Conservation (phyloP, 129 eudicot species). For the Pulicaria dysenterica region DNA sequence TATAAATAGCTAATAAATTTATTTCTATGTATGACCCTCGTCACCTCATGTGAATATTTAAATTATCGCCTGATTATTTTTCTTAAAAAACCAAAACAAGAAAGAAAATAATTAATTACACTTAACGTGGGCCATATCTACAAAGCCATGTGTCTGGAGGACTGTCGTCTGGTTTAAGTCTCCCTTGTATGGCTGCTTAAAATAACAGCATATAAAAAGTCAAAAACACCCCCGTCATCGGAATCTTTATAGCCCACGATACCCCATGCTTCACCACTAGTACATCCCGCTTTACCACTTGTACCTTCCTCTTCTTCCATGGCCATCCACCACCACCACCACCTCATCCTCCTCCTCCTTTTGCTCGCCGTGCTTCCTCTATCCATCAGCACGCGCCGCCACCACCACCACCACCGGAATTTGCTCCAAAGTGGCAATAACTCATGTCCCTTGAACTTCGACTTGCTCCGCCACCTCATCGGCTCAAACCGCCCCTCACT, state of each 20-base stretch:
- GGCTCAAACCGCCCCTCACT: slow-evolving; percentile 41
- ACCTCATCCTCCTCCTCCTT: slow-evolving; percentile 12
- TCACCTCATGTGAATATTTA: background rate
- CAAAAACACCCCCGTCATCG: slow-evolving; percentile 29
- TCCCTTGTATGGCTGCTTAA: slow-evolving; percentile 18
- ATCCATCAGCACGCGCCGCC: slow-evolving; percentile 30
- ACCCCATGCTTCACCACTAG: slow-evolving; percentile 16
- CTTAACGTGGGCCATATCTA: slow-evolving; percentile 24
- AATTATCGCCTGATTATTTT: background rate
- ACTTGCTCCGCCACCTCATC: slow-evolving; percentile 38
- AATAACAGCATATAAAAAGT: slow-evolving; percentile 12
- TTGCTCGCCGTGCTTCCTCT: slow-evolving; percentile 4
- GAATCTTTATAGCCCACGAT: background rate
- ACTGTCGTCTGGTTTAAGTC: slow-evolving; percentile 19
- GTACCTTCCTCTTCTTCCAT: slow-evolving; percentile 27
- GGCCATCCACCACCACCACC: slow-evolving; percentile 15
- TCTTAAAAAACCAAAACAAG: background rate
- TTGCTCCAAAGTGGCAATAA: slow-evolving; percentile 40
- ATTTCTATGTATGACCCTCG: too few species aligned
- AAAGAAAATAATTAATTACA: background rate
- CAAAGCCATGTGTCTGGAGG: slow-evolving; percentile 22
- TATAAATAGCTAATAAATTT: too few species aligned
- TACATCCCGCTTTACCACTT: slow-evolving; percentile 30
- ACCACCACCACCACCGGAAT: slow-evolving; percentile 35
- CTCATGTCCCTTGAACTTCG: slow-evolving; percentile 69